Conservation (phyloP, 352 stramenopile species). For the Globisporangium radiosum region DNA sequence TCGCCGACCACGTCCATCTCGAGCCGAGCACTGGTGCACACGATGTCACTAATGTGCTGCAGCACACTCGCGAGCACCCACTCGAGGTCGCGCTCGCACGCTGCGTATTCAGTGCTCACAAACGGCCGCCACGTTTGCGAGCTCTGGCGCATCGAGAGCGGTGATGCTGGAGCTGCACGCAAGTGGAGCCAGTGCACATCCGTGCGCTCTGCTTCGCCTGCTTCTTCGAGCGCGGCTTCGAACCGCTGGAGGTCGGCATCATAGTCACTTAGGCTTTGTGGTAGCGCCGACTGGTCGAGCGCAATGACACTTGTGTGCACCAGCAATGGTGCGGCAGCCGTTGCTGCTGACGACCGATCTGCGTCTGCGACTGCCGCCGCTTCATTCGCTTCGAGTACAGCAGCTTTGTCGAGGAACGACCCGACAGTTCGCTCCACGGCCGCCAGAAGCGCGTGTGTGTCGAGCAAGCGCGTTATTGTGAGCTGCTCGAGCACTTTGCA, state of each 20-base stretch:
- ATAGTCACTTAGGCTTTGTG: not conserved
- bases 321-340: not conserved
- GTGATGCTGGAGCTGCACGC: not conserved
- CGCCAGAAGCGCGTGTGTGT: not conserved
- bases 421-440: not conserved
- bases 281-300: slow-evolving; percentile 1
- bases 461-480: not conserved
- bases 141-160: too few species aligned
- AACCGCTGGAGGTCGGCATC: not conserved
- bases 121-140: not conserved
- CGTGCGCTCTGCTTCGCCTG: not conserved
- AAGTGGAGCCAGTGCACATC: slow-evolving; percentile 15
- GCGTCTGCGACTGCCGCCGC: not conserved
- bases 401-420: not conserved
- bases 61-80: slow-evolving; percentile 14
- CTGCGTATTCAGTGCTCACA: slow-evolving; percentile 12
- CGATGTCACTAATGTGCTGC: slow-evolving; percentile 6
- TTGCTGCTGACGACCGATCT: too few species aligned
- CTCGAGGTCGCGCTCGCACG: slow-evolving; percentile 10
- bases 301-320: slow-evolving; percentile 10
- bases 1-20: not conserved
- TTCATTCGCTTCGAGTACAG: not conserved
- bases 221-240: not conserved
- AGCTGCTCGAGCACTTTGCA: slow-evolving; percentile 15
- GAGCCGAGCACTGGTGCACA: slow-evolving; percentile 8